Base-by-base conservation (phyloP, 352 stramenopile genomes). In the Phytophthora rubi region DNA sequence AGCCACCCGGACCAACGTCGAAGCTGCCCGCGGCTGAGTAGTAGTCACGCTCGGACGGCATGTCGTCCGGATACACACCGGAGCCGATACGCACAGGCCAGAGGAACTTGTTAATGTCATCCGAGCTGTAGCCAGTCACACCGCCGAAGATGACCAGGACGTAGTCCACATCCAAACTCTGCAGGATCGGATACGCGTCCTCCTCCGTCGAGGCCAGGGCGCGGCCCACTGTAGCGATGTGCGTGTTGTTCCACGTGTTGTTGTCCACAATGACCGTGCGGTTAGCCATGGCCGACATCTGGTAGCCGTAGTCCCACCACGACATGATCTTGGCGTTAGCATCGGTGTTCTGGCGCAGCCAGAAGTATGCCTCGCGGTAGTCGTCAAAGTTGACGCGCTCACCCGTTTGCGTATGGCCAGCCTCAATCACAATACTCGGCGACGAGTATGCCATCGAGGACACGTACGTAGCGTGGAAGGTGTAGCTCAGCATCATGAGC, bases 181-280 rank as follows among this genome's bases (percentile, higher is more conserved):
- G 83, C 52, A 97, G 75, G 58, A 98, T 98, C 47, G 88, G 88
- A 62, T 97, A 96, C 8, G 93, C 92, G 18, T 95, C 84, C 53
- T 97, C 87, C 69, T 98, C 92, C 3, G 85, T 81, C 7, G 85
- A 91, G 15, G 90, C 86, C 23, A 98, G 68, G 4, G 88, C 90
- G 32, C 93, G 88, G 2, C 94, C 95, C n/a, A 98, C 92, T 13
- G 93, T 98, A 44, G 94, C 95, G 62, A 98, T 98, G 78, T 98
- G 95, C 45, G 93, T 98, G 79, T 98, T 98, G 83, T 98, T 98
- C 95, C 95, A 98, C 68, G 95, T 98, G 73, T 98, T 98, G 81
- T 98, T 98, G 79, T 98, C 95, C 2, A 98, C 95, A 18, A 94
- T 81, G 13, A 94, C 86, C n/a, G 88, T 95, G 56, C 88, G 88